Percentiles rank a stretch among this genome's conserved stretches.
These are phyloP conservation scores for Ogataea chonburiensis DNA, from an alignment of 805 yeast species.

Conservation along the genomic window DNA sequence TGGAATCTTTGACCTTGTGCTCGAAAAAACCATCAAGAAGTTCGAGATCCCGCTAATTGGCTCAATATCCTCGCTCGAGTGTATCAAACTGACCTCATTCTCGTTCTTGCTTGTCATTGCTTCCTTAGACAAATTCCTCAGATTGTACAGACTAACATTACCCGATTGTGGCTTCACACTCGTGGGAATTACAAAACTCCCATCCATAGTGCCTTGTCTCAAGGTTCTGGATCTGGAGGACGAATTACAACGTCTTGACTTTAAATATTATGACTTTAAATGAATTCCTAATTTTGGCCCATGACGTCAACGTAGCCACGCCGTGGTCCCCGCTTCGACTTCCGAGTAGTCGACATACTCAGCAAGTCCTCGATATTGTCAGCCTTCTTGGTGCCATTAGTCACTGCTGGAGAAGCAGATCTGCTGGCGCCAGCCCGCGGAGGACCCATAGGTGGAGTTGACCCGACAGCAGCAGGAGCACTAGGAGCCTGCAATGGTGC, in stretches of 20 bases:
- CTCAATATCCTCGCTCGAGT: constrained; percentile 24
- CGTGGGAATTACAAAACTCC: constrained; percentile 12
- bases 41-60: constrained; percentile 26
- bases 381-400: constrained; percentile 18
- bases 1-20: constrained; percentile 25
- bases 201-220: constrained; percentile 24
- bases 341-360: constrained; percentile 39
- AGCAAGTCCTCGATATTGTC: constrained; percentile 32
- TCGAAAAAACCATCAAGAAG: constrained; percentile 20
- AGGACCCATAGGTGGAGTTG: constrained; percentile 10
- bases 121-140: constrained; percentile 24
- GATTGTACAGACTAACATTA: constrained; percentile 20
- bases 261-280: constrained; percentile 16
- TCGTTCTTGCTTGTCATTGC: constrained; percentile 20
- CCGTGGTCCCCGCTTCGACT: constrained; percentile 52
- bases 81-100: constrained; percentile 10
- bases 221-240: constrained; percentile 12
- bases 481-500: constrained; percentile 3
- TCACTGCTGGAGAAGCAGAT: constrained; percentile 1
- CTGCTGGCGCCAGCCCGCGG: constrained; percentile 1
- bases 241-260: constrained; percentile 11
- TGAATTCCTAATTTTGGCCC: constrained; percentile 29
- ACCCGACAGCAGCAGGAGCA: constrained; percentile 3
- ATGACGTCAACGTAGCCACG: constrained; percentile 66
- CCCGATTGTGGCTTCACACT: constrained; percentile 12